A percentile compares a stretch with the other conserved stretches of the same genome.
These are phyloP conservation scores for Fragosphaeria purpurea DNA, from an alignment of 2,329 filamentous ascomycete species.

Conservation along the genomic window DNA sequence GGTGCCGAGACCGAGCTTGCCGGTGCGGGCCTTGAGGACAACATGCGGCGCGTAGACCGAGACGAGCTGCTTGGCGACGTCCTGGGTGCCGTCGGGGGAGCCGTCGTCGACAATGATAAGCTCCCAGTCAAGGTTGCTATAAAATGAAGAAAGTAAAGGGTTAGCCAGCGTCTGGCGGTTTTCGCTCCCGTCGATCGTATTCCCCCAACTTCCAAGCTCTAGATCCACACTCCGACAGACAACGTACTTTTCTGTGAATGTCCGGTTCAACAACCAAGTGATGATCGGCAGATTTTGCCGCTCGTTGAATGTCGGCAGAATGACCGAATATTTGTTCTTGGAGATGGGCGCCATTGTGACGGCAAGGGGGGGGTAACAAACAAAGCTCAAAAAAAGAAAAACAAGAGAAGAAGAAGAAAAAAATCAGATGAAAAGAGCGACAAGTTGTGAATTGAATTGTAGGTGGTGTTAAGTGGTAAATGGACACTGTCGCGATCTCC, in stretches of 20 bases:
- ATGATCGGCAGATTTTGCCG: constrained; percentile 94
- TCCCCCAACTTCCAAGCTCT: too few species aligned
- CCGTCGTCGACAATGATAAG: constrained; percentile 97
- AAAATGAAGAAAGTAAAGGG: not conserved
- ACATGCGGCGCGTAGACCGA: constrained; percentile 74
- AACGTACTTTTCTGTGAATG: constrained; percentile 74
- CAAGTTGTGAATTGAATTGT: not conserved
- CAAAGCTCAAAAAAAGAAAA: not conserved
- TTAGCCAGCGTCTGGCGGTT: too few species aligned
- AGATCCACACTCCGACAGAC: too few species aligned
- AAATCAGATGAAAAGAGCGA: not conserved
- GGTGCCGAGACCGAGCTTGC: constrained; percentile 94
- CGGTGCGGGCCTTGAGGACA: constrained; percentile 74
- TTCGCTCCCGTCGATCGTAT: too few species aligned
- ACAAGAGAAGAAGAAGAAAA: not conserved
- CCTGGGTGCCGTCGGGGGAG: constrained; percentile 89
- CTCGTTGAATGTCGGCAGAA: constrained; percentile 98
- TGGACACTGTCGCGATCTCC: constrained; percentile 7
- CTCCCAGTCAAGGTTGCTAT: constrained; percentile 88
- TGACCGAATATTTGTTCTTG: constrained; percentile 84
- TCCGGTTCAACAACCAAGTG: constrained; percentile 85
- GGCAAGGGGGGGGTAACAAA: not conserved
- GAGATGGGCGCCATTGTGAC: constrained; percentile 37
- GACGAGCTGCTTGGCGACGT: constrained; percentile 81
- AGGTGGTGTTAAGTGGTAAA: not conserved